Evolutionary conservation across 2,329 filamentous ascomycete species (phyloP).

Genomic region (Stromatinia cepivora): DNA sequence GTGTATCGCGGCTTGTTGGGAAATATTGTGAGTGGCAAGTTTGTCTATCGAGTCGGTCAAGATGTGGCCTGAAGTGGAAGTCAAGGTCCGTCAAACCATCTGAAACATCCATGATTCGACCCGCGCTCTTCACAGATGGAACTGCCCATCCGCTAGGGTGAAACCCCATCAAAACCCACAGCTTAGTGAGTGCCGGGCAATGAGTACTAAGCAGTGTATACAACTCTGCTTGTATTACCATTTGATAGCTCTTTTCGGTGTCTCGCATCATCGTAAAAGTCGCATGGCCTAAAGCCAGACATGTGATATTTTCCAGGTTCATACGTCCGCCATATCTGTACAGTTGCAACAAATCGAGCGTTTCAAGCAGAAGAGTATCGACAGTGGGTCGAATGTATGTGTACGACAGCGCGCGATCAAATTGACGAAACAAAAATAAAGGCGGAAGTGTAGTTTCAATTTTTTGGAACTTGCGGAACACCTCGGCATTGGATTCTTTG

Average conservation of each 20-base stretch:
- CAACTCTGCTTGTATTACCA: background rate
- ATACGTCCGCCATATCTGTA: background rate
- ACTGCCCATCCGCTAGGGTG: rapidly evolving
- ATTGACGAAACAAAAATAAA: background rate
- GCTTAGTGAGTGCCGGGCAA: background rate
- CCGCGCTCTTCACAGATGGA: background rate
- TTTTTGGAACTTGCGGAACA: background rate
- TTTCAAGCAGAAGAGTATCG: background rate
- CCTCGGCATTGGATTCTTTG: background rate
- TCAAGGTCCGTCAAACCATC: background rate
- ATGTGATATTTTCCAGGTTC: background rate
- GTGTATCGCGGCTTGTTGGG: background rate
- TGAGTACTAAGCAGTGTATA: background rate
- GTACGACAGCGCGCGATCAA: background rate
- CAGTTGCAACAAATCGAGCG: rapidly evolving
- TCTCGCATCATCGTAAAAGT: no score
- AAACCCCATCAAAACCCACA: background rate
- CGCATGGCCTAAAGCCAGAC: background rate
- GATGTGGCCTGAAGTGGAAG: background rate
- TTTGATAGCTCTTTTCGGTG: rapidly evolving
- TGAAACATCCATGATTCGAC: background rate
- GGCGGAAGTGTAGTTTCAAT: background rate
- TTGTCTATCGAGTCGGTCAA: no score
- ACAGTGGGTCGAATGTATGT: background rate
- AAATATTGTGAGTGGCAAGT: background rate